Percentiles rank a stretch among this genome's conserved stretches.
Evolutionary conservation across 2,329 filamentous ascomycete species (phyloP).

Genomic region (Ophiostoma quercus): DNA sequence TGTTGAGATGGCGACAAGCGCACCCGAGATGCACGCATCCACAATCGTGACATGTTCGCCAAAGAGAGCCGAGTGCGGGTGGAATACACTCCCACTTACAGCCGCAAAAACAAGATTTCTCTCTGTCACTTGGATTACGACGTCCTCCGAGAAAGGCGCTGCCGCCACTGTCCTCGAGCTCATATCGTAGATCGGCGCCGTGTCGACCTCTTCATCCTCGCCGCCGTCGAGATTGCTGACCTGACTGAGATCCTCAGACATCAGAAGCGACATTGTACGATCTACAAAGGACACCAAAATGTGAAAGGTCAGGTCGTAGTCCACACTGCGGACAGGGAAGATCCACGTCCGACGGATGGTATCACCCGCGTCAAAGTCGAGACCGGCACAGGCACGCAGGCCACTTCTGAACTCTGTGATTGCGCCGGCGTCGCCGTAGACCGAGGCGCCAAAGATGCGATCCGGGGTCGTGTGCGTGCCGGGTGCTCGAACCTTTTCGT

Average conservation of each 20-base stretch:
- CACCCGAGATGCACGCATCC: constrained; percentile 40
- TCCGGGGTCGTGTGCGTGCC: constrained; percentile 52
- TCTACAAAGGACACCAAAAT: constrained; percentile 48
- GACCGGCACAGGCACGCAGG: constrained; percentile 60
- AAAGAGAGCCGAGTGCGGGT: constrained; percentile 19
- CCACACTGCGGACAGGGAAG: constrained; percentile 35
- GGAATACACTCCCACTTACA: constrained; percentile 28
- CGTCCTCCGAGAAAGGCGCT: constrained; percentile 35
- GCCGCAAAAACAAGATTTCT: constrained; percentile 40
- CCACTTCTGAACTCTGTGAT: constrained; percentile 66
- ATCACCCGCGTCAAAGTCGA: constrained; percentile 49
- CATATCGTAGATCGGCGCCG: constrained; percentile 45
- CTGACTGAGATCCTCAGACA: constrained; percentile 46
- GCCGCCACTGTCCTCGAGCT: constrained; percentile 49
- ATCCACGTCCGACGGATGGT: constrained; percentile 52
- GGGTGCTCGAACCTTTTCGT: constrained; percentile 37
- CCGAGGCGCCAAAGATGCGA: constrained; percentile 61
- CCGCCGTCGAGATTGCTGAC: constrained; percentile 37
- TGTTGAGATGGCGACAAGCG: constrained; percentile 42
- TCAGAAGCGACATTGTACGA: constrained; percentile 44
- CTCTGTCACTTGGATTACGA: constrained; percentile 53
- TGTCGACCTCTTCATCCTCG: neutral
- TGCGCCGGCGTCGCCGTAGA: constrained; percentile 56
- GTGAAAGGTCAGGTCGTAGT: constrained; percentile 34
- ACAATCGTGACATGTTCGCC: constrained; percentile 31